phyloP scores from a whole-genome alignment of 2,329 filamentous ascomycete genomes.

The Lecanosticta acicola region DNA sequence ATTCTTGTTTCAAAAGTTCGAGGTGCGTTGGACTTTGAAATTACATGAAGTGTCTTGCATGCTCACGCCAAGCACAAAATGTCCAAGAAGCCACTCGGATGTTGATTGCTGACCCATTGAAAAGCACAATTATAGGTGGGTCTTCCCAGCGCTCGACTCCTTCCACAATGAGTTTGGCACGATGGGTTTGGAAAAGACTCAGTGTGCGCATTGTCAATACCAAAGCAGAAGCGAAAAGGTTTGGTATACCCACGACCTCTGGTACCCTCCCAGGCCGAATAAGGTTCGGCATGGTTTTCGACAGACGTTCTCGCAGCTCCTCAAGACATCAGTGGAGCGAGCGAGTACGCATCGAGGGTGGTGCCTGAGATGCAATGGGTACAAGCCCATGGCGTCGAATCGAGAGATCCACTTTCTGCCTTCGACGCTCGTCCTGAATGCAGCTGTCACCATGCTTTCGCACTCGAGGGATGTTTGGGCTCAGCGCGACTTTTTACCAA shows the following conservation, averaged over 20 bases:
- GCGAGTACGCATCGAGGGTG: slow-evolving; percentile 86
- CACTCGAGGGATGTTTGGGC: slow-evolving; percentile 73
- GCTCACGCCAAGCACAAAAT: too few relatives aligned
- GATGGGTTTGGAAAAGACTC: slow-evolving; percentile 65
- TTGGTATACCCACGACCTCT: slow-evolving; percentile 77
- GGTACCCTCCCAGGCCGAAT: slow-evolving; percentile 59
- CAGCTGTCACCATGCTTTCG: slow-evolving; percentile 66
- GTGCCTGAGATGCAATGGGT: slow-evolving; percentile 86
- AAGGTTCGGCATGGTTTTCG: slow-evolving; percentile 27
- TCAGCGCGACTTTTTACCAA: slow-evolving; percentile 82
- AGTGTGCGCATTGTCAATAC: slow-evolving; percentile 80
- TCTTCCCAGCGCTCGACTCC: slow-evolving; percentile 49
- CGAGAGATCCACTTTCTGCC: slow-evolving; percentile 81
- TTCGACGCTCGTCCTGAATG: slow-evolving; percentile 79
- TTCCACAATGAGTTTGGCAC: slow-evolving; percentile 72
- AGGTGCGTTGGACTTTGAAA: slow-evolving; percentile 15
- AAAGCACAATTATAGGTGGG: slow-evolving; percentile 58
- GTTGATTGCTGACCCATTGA: too few relatives aligned
- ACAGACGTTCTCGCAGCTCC: slow-evolving; percentile 69
- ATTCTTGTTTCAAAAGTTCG: slow-evolving; percentile 76
- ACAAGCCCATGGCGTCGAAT: slow-evolving; percentile 78
- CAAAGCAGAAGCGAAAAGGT: slow-evolving; percentile 76
- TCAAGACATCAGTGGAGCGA: slow-evolving; percentile 88
- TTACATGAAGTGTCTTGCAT: too few relatives aligned
- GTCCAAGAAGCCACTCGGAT: too few relatives aligned